Evolutionary conservation across 495 filamentous ascomycete species (phyloP).

Genomic region (Trichoderma erinaceum): DNA sequence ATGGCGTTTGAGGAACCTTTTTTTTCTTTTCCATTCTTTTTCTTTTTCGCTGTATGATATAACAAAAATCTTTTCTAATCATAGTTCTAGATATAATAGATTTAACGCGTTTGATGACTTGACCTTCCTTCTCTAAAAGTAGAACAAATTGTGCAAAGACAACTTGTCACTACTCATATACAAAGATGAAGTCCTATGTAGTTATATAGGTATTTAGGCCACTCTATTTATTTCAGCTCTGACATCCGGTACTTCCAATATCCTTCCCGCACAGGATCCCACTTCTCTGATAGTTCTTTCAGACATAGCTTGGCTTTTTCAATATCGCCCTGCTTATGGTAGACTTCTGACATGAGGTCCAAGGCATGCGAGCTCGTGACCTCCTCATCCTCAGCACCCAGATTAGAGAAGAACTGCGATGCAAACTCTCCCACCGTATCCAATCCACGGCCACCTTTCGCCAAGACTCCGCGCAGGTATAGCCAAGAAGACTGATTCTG

Average conservation of each 20-base stretch:
- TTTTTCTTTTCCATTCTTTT: neutral
- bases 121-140: too few species aligned
- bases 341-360: slow-evolving; percentile 81
- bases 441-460: slow-evolving; percentile 54
- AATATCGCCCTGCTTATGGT: slow-evolving; percentile 52
- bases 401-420: slow-evolving; percentile 53
- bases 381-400: slow-evolving; percentile 37
- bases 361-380: slow-evolving; percentile 80
- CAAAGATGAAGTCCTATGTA: neutral
- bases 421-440: slow-evolving; percentile 58
- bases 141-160: too few species aligned
- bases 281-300: slow-evolving; percentile 70
- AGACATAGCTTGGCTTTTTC: slow-evolving; percentile 59
- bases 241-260: slow-evolving; percentile 77
- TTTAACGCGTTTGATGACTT: neutral
- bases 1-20: neutral
- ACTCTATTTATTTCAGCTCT: neutral
- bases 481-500: slow-evolving; percentile 94
- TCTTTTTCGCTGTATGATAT: neutral
- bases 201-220: too few species aligned
- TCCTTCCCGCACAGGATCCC: slow-evolving; percentile 81
- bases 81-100: neutral
- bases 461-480: slow-evolving; percentile 72
- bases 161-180: neutral
- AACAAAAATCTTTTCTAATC: neutral